Percentiles rank a stretch among this genome's conserved stretches.
These are phyloP conservation scores for Lycium ferocissimum DNA, from an alignment of 257 asterid genomes.

Conservation along the genomic window DNA sequence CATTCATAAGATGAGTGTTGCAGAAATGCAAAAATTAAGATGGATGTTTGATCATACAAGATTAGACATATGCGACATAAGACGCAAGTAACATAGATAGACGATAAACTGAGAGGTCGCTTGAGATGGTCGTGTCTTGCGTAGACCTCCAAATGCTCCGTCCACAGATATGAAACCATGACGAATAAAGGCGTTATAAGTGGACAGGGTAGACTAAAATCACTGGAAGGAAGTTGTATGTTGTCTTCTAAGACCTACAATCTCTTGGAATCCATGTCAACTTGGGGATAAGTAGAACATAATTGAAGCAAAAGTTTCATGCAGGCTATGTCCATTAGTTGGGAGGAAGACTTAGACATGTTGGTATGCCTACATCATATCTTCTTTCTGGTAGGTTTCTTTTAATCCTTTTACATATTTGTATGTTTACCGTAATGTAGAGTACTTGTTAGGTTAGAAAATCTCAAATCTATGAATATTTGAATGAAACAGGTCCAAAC, in stretches of 20 bases:
- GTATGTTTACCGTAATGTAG: constrained; percentile 7
- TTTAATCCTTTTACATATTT: constrained; percentile 2
- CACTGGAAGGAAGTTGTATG: background rate
- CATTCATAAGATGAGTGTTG: constrained; percentile 1
- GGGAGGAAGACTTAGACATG: background rate
- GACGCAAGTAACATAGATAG: constrained; percentile 13
- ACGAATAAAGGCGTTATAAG: background rate
- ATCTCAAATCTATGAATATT: background rate
- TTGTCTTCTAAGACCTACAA: background rate
- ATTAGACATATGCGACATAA: background rate
- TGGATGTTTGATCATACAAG: background rate
- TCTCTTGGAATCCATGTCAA: constrained; percentile 12
- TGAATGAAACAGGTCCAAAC: background rate
- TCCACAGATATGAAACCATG: background rate
- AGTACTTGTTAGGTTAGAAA: background rate
- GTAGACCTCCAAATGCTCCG: background rate
- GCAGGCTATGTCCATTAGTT: constrained; percentile 4
- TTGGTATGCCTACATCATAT: background rate
- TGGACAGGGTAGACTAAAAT: constrained; percentile 15
- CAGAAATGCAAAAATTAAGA: background rate
- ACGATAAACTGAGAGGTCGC: background rate
- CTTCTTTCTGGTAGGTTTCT: background rate
- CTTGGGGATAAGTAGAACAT: background rate
- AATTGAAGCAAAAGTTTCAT: background rate
- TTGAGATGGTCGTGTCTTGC: background rate